phyloP scores from a whole-genome alignment of 2,329 filamentous ascomycete species.

The Penicillium sp. region DNA sequence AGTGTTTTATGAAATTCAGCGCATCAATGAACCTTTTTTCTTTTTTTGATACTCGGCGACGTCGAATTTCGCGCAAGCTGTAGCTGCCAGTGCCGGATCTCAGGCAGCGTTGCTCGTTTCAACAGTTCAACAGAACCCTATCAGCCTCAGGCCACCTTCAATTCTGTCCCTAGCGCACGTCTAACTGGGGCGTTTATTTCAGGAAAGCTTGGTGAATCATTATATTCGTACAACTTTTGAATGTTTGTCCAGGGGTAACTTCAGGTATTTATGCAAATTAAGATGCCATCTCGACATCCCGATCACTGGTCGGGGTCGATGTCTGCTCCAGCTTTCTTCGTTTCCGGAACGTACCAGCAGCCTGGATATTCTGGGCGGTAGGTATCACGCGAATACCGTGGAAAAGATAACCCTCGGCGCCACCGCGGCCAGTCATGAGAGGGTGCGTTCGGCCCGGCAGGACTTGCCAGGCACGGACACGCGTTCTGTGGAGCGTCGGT shows the following conservation, averaged over 20 bases:
- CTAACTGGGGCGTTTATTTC: neutral
- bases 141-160: neutral
- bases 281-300: slow-evolving; percentile 37
- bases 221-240: slow-evolving; percentile 24
- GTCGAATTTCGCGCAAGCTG: neutral
- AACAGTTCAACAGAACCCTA: neutral
- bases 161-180: too few relatives aligned
- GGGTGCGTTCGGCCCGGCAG: slow-evolving; percentile 91
- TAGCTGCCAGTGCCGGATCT: slow-evolving; percentile 17
- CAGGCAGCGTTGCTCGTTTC: slow-evolving; percentile 10
- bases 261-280: slow-evolving; percentile 14
- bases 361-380: slow-evolving; percentile 76
- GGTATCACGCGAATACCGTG: slow-evolving; percentile 82
- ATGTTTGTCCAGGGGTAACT: slow-evolving; percentile 5
- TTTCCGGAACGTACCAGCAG: slow-evolving; percentile 72
- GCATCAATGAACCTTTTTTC: slow-evolving; percentile 26
- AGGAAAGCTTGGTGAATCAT: slow-evolving; percentile 9
- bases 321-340: slow-evolving; percentile 63
- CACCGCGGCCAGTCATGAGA: slow-evolving; percentile 85
- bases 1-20: slow-evolving; percentile 34
- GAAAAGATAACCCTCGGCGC: slow-evolving; percentile 88
- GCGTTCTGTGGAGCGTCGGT: slow-evolving; percentile 77
- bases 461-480: slow-evolving; percentile 84
- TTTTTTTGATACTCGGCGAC: slow-evolving; percentile 18
- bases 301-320: slow-evolving; percentile 29